Percentiles rank a stretch among this genome's conserved stretches.
phyloP scores from a whole-genome alignment of 202 grass and related monocot genomes.

The Elaeis oleifera region DNA sequence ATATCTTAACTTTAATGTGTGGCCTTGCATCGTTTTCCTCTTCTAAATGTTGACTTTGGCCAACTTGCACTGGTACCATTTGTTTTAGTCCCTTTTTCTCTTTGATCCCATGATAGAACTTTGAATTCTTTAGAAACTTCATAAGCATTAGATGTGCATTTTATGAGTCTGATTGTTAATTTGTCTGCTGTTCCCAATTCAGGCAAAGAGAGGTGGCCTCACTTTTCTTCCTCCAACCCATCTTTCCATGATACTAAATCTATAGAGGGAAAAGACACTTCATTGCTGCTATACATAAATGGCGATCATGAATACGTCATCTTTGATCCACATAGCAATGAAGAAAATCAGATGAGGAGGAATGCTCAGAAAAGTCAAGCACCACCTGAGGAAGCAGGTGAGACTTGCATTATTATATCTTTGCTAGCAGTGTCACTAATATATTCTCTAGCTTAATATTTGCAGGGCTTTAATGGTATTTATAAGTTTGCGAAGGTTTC shows the following conservation, averaged over 20 bases:
- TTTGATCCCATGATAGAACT: too few relatives aligned
- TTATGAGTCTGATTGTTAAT: slow-evolving; percentile 12
- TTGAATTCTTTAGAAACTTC: too few relatives aligned
- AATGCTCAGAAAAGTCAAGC: slow-evolving; percentile 26
- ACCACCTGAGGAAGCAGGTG: slow-evolving; percentile 46
- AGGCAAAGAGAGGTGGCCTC: slow-evolving; percentile 70
- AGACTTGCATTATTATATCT: slow-evolving; percentile 7
- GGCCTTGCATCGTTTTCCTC: too few relatives aligned
- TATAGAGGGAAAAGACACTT: slow-evolving; percentile 16
- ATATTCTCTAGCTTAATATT: too few relatives aligned
- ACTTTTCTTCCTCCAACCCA: slow-evolving; percentile 44
- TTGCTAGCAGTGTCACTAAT: too few relatives aligned
- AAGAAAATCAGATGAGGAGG: slow-evolving; percentile 27
- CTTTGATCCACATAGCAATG: slow-evolving; percentile 60
- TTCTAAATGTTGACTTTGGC: too few relatives aligned
- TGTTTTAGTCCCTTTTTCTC: too few relatives aligned
- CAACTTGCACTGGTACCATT: too few relatives aligned
- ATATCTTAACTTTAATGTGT: too few relatives aligned
- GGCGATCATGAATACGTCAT: slow-evolving; percentile 66
- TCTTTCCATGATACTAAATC: slow-evolving; percentile 27
- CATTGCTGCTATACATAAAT: slow-evolving; percentile 57
- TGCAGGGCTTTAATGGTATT: too few relatives aligned
- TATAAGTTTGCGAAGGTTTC: too few relatives aligned
- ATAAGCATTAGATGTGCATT: background rate
- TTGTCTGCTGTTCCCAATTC: slow-evolving; percentile 5